Evolutionary conservation across 148 eudicot species (phyloP), one percentile per base, ranked within the genome.

Genomic region (Euryodendron excelsum): DNA sequence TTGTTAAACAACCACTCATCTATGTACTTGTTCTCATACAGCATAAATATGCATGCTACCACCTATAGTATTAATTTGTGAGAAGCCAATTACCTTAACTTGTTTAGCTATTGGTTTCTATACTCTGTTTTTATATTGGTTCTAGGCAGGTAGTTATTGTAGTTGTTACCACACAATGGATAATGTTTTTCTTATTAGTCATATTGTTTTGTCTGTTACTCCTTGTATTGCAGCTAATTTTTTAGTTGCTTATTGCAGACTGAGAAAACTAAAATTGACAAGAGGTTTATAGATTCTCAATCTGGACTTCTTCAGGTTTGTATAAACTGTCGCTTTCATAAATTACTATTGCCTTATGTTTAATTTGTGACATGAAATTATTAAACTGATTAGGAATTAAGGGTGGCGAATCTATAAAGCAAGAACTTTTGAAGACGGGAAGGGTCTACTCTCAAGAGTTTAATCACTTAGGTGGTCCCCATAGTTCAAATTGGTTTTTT

Each of bases 261-360:
- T 71, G 97, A 90, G 91, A 93, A 93, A 82, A 63, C 77, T 23
- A 85, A 86, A 72, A 75, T 92, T 48, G 95, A 91, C 84, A 81
- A 80, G 77, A 77, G 76, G 85, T 87, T 92, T 81, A 71, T 93
- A 47, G 86, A 89, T 85, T 90, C 89, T 79, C 97, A 90, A 39
- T 85, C 30, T 74, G 81, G 78, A 72, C 80, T 81, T 60, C 67
- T 93, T 44, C 90, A 93, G 98, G 99, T 96, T 74, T 79, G 89
- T 53, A 33, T 56, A 30, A 55, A 65, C 5, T 25, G 50, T 75
- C 77, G 58, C 23, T 60, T 65, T 75, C 34, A 12, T 44, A 28
- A 55, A 18, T 59, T 77, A 13, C 68, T 78, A 9, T 5, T 41
- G 62, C 17, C 63, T n/a, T 62, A 3, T 73, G 53, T 47, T 31